Evolutionary conservation across 108 stramenopile genomes (phyloP).

Genomic region (Cyclostephanos tholiformis): DNA sequence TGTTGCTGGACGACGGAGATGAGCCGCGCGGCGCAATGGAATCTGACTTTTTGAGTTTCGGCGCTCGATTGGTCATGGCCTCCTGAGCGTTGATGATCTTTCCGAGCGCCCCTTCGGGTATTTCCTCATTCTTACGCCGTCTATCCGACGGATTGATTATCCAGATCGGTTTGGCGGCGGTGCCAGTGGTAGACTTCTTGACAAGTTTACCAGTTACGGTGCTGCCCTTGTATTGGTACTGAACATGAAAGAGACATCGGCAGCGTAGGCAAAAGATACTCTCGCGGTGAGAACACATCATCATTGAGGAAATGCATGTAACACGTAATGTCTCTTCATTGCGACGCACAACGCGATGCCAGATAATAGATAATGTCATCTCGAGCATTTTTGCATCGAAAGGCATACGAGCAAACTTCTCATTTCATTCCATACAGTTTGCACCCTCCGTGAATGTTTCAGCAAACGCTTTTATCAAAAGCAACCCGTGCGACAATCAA

Average conservation of each 20-base stretch:
- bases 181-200: conserved; percentile 22
- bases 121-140: conserved; percentile 42
- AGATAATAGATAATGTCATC: background rate
- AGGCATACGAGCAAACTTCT: background rate
- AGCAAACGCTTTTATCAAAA: background rate
- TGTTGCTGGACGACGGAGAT: conserved; percentile 9
- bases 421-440: background rate
- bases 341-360: background rate
- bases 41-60: conserved; percentile 16
- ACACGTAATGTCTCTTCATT: background rate
- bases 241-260: background rate
- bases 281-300: background rate
- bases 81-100: conserved; percentile 24
- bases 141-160: conserved; percentile 38
- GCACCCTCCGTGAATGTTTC: background rate
- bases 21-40: background rate
- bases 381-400: background rate
- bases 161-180: conserved; percentile 30
- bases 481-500: background rate
- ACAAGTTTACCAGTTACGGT: conserved; percentile 41
- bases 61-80: conserved; percentile 26
- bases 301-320: background rate
- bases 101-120: conserved; percentile 34
- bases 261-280: background rate
- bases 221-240: conserved; percentile 44